Conservation (phyloP, 495 filamentous ascomycete species). For the Neurospora discreta region DNA sequence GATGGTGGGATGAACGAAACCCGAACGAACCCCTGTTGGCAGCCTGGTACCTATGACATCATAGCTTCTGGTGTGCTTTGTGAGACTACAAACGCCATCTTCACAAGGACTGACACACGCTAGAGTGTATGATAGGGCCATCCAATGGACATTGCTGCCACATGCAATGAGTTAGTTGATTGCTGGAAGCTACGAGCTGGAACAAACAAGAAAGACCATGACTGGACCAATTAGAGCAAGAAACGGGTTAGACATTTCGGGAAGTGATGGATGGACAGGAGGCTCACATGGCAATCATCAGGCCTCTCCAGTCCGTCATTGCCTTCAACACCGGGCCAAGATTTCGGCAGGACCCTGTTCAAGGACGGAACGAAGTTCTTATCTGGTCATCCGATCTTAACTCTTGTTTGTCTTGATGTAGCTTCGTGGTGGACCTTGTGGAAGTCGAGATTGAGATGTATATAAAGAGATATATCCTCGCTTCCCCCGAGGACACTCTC, state of each 20-base stretch:
- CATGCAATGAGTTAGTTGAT: background rate
- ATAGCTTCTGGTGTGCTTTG: background rate
- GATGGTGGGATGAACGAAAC: background rate
- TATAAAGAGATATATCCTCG: background rate
- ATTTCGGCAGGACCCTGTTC: background rate
- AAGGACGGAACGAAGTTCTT: background rate
- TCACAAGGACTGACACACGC: background rate
- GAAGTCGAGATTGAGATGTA: background rate
- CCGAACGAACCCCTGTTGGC: background rate
- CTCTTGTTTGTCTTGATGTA: background rate
- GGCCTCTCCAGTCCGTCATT: background rate
- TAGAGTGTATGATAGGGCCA: background rate
- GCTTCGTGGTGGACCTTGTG: background rate
- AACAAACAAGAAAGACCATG: background rate
- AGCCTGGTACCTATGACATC: slow-evolving; percentile 8
- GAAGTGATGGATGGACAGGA: background rate
- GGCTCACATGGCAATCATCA: background rate
- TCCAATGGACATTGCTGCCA: background rate
- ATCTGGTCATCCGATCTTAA: background rate
- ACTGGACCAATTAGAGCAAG: background rate
- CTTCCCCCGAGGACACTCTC: background rate
- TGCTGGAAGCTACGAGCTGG: background rate
- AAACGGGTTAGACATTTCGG: background rate
- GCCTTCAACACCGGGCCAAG: background rate
- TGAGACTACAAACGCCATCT: background rate